Evolutionary conservation across 139 green algal genomes (phyloP).

Genomic region (Trebouxia sp.): DNA sequence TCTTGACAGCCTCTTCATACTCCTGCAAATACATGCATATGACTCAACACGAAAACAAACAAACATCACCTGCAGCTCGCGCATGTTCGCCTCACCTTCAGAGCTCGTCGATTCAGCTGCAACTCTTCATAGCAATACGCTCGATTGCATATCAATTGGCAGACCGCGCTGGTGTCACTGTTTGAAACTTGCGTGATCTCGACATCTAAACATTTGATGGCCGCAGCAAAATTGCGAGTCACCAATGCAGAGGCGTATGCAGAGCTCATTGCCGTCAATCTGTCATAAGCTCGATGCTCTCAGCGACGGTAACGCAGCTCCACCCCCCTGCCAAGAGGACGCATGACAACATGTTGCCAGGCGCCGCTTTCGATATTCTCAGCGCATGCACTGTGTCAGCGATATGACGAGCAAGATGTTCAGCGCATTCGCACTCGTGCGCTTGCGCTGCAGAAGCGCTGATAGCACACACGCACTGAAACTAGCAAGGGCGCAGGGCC

Average conservation of each 20-base stretch:
- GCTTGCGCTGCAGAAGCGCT: no score
- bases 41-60: not conserved
- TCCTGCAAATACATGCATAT: slow-evolving; percentile 53
- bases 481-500: no score
- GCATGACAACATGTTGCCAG: no score
- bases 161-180: not conserved
- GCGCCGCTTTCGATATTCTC: no score
- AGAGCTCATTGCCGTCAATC: not conserved
- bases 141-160: slow-evolving; percentile 58
- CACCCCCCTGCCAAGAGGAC: no score
- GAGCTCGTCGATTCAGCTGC: slow-evolving; percentile 69
- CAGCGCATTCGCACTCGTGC: no score
- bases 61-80: no score
- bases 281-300: not conserved
- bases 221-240: slow-evolving; percentile 5
- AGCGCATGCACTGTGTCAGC: no score
- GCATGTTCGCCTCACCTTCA: slow-evolving; percentile 76
- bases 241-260: not conserved
- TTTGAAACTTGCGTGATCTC: not conserved
- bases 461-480: no score
- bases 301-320: no score
- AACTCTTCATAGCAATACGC: slow-evolving; percentile 66
- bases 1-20: slow-evolving; percentile 50
- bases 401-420: no score
- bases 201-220: slow-evolving; percentile 18